These are phyloP conservation scores for Phytophthora citricola DNA, from an alignment of 352 stramenopile species.

Conservation along the genomic window DNA sequence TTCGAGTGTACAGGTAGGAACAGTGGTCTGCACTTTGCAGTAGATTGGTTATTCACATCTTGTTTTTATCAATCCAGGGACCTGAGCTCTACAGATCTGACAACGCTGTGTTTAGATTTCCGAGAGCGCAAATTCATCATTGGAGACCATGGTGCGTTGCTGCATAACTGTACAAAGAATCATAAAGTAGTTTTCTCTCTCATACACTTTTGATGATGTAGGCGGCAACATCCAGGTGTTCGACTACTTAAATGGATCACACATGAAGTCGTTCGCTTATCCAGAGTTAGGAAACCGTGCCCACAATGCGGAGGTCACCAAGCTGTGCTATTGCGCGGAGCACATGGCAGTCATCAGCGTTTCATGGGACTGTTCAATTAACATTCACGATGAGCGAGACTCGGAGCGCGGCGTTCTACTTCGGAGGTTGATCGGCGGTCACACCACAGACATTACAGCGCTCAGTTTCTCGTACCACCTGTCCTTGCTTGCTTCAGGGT, in stretches of 20 bases:
- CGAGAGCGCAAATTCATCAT: constrained; percentile 89
- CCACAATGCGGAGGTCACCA: constrained; percentile 76
- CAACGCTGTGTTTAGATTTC: constrained; percentile 80
- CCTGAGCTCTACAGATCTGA: constrained; percentile 77
- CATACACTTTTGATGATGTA: constrained; percentile 23
- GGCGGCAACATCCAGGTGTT: constrained; percentile 81
- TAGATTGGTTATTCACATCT: background rate
- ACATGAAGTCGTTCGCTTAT: constrained; percentile 90
- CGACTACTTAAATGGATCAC: constrained; percentile 87
- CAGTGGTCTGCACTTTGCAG: background rate
- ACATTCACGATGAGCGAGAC: constrained; percentile 87
- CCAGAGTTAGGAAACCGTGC: constrained; percentile 66
- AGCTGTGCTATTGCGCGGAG: constrained; percentile 84
- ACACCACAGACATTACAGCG: constrained; percentile 81
- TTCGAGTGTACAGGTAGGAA: constrained; percentile 74
- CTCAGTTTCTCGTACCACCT: constrained; percentile 78
- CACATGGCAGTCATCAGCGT: constrained; percentile 86
- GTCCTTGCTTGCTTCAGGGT: constrained; percentile 80
- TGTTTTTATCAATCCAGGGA: constrained; percentile 28
- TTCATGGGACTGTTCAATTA: constrained; percentile 85
- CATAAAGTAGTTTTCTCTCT: background rate
- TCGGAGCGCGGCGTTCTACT: constrained; percentile 81
- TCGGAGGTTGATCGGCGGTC: constrained; percentile 72
- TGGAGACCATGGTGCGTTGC: constrained; percentile 68
- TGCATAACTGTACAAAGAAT: background rate